Evolutionary conservation across 768 basidiomycete species (phyloP).

Genomic region (Saitozyma sp.): DNA sequence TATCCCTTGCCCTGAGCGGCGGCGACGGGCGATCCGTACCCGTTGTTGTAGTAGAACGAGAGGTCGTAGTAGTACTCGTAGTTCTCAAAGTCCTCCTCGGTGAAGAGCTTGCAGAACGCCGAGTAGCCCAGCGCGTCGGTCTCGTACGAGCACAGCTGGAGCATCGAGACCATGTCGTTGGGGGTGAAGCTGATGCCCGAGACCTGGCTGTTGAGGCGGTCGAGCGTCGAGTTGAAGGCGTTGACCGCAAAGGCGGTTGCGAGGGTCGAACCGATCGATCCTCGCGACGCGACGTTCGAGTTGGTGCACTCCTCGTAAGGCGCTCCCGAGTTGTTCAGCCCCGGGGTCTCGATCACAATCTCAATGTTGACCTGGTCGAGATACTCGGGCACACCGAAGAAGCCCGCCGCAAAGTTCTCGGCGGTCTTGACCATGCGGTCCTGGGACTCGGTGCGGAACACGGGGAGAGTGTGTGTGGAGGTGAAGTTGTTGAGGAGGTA

Average conservation of each 20-base stretch:
- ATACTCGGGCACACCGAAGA: slow-evolving; percentile 61
- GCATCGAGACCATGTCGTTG: slow-evolving; percentile 45
- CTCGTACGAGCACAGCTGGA: slow-evolving; percentile 53
- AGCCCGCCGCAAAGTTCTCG: slow-evolving; percentile 60
- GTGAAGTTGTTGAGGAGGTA: slow-evolving; percentile 46
- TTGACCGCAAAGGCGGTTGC: slow-evolving; percentile 25
- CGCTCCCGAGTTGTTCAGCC: slow-evolving; percentile 48
- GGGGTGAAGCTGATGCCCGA: slow-evolving; percentile 32
- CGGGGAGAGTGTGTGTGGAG: slow-evolving; percentile 53
- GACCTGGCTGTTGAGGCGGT: slow-evolving; percentile 32
- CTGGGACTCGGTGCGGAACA: slow-evolving; percentile 62
- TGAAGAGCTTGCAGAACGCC: slow-evolving; percentile 53
- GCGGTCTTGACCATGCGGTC: slow-evolving; percentile 62
- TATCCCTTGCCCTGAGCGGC: slow-evolving; percentile 51
- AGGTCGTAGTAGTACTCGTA: slow-evolving; percentile 44
- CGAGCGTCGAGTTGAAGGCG: slow-evolving; percentile 35
- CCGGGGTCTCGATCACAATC: slow-evolving; percentile 45
- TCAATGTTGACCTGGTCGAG: slow-evolving; percentile 47
- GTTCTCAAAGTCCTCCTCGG: slow-evolving; percentile 46
- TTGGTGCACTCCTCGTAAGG: slow-evolving; percentile 46
- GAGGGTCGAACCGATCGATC: slow-evolving; percentile 35
- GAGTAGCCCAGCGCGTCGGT: slow-evolving; percentile 49
- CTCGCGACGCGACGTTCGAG: slow-evolving; percentile 27
- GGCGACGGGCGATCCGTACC: slow-evolving; percentile 43
- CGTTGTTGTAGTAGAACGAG: slow-evolving; percentile 46